phyloP scores from a whole-genome alignment of 805 yeast genomes.

The Metschnikowia kofuensis region DNA sequence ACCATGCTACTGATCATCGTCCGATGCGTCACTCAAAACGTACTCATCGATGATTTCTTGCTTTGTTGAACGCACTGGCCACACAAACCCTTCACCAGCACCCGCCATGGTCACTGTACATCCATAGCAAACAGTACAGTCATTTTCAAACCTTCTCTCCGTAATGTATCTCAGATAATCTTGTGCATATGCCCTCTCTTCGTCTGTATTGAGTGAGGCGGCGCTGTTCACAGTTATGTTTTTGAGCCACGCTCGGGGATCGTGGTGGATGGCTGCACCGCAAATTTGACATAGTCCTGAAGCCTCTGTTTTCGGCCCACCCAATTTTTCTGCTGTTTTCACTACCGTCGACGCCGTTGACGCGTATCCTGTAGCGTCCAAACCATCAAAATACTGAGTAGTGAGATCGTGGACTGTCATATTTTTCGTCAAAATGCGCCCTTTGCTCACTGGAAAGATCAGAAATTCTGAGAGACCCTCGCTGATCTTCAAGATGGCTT shows the following conservation, averaged over 20 bases:
- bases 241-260: conserved; percentile 65
- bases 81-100: conserved; percentile 29
- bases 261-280: conserved; percentile 47
- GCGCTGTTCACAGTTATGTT: conserved; percentile 62
- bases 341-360: conserved; percentile 91
- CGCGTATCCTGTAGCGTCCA: conserved; percentile 74
- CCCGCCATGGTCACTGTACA: conserved; percentile 63
- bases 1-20: not conserved
- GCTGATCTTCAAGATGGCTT: conserved; percentile 47
- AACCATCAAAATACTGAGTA: conserved; percentile 62
- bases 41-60: conserved; percentile 47
- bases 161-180: conserved; percentile 15
- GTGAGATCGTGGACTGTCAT: conserved; percentile 83
- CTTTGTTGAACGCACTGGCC: conserved; percentile 32
- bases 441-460: conserved; percentile 14
- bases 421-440: conserved; percentile 50
- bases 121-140: conserved; percentile 62
- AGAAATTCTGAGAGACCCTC: conserved; percentile 34
- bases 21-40: conserved; percentile 37
- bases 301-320: conserved; percentile 38
- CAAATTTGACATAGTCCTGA: conserved; percentile 54
- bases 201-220: conserved; percentile 44
- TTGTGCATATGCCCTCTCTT: conserved; percentile 33
- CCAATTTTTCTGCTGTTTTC: conserved; percentile 78
- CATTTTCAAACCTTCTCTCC: not conserved